Evolutionary conservation across 1,284 basidiomycete species (phyloP), one percentile per base, ranked within the genome.

Genomic region (Cutaneotrichosporon spelunceum): DNA sequence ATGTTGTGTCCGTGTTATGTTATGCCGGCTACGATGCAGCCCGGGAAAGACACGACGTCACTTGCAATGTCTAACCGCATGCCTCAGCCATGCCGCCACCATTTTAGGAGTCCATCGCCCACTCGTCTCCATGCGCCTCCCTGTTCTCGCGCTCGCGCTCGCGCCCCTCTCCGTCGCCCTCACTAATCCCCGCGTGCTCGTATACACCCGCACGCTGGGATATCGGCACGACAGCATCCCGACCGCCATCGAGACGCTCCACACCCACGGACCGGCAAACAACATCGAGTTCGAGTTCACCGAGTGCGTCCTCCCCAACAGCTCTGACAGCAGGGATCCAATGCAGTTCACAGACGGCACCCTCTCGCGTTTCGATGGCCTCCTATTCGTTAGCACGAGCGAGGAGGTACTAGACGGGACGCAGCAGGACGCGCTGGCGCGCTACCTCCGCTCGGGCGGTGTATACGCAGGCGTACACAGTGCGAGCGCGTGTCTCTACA

Each of bases 151-250:
- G 9, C 27, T 45, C 48, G 33, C 56, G 24, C 26, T 42, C 4
- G 42, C 26, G 9, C 27, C 34, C 48, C 30, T 58, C 19, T 30
- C 30, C 5, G 23, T 47, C 19, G 39, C 49, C 0, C 30, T 24
- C 34, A 47, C 29, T 39, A 33, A 45, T 14, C 74, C 76, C 0
- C 53, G 60, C n/a, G 72, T 78, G 16, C 59, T 78, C 39, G 75
- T 77, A 0, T 75, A 70, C 65, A 74, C 71, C 2, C 64, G 67
- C 8, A 77, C 73, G 5, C 60, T 58, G 21, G 79, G 80, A 13
- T 82, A 74, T 60, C 80, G 88, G 60, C 89, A 91, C 76, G 89
- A 90, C 68, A 88, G 87, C 3, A 91, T 91, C 60, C 88, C 88
- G 0, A 86, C 84, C 2, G 86, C 86, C n/a, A 84, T 86, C 34